These are phyloP conservation scores for Solanum hybrid DNA, from an alignment of 305 asterid species.

Conservation along the genomic window DNA sequence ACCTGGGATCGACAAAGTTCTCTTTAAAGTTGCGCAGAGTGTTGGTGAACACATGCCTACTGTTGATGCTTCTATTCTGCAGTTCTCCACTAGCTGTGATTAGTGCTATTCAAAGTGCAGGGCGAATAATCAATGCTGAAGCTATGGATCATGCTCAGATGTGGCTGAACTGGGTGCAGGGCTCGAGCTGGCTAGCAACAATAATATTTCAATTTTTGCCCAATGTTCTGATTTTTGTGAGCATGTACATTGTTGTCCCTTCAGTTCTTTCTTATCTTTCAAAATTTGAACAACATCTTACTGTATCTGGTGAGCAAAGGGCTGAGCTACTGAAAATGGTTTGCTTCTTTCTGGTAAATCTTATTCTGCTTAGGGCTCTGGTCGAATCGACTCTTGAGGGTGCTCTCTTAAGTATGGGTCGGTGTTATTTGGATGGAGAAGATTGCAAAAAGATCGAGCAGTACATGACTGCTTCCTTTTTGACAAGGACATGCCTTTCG, in stretches of 20 bases:
- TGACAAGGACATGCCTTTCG: constrained; percentile 87
- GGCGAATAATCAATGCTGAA: constrained; percentile 84
- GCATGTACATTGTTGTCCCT: constrained; percentile 90
- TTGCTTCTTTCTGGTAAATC: constrained; percentile 91
- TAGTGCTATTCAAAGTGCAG: constrained; percentile 81
- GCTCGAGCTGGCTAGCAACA: constrained; percentile 90
- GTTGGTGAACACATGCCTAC: constrained; percentile 63
- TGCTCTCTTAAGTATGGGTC: constrained; percentile 78
- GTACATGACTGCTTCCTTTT: constrained; percentile 69
- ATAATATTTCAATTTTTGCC: constrained; percentile 93
- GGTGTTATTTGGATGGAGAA: constrained; percentile 94
- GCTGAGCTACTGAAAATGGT: constrained; percentile 95
- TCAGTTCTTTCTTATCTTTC: constrained; percentile 92
- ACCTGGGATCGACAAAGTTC: constrained; percentile 81
- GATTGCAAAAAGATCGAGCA: constrained; percentile 91
- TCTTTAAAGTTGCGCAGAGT: constrained; percentile 68
- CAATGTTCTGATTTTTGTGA: constrained; percentile 83
- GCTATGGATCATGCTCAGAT: constrained; percentile 85
- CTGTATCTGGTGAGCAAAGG: constrained; percentile 19
- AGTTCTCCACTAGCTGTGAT: constrained; percentile 93
- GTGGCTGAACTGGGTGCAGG: constrained; percentile 92
- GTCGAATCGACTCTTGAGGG: constrained; percentile 92
- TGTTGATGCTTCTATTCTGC: constrained; percentile 79
- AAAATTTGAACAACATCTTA: constrained; percentile 77
- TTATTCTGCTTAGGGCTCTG: constrained; percentile 77